Base-by-base conservation (phyloP, 2,329 filamentous ascomycete genomes). In the Ophiocordyceps australis region DNA sequence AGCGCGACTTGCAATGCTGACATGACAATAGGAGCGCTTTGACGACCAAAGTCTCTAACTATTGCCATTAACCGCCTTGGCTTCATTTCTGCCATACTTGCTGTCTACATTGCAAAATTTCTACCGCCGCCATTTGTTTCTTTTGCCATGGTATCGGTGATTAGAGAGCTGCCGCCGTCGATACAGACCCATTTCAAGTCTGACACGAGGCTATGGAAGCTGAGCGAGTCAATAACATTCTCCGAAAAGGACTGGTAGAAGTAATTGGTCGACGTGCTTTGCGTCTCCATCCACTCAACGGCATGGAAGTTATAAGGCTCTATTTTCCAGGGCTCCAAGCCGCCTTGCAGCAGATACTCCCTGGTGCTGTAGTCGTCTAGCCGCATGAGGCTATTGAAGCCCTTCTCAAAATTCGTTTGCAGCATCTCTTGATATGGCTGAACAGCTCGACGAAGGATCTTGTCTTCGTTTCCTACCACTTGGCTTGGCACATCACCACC, bases 61-160 rank as follows among this genome's bases (percentile, higher is more conserved):
- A n/a, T n/a, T n/a, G n/a, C n/a, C n/a, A n/a, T n/a, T n/a, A n/a
- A n/a, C n/a, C n/a, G n/a, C n/a, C n/a, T n/a, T n/a, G n/a, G n/a
- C n/a, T n/a, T n/a, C n/a, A n/a, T n/a, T n/a, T n/a, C n/a, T n/a
- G n/a, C n/a, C n/a, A n/a, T n/a, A n/a, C n/a, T n/a, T n/a, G n/a
- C n/a, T n/a, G n/a, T n/a, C n/a, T n/a, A n/a, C n/a, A n/a, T n/a
- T n/a, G n/a, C n/a, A n/a, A n/a, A n/a, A n/a, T n/a, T n/a, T n/a
- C n/a, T n/a, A n/a, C n/a, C n/a, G n/a, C n/a, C n/a, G n/a, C n/a
- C n/a, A n/a, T n/a, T n/a, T n/a, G n/a, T n/a, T n/a, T n/a, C n/a
- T n/a, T n/a, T n/a, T n/a, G n/a, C 72, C 40, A 65, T 69, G 2
- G 79, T 11, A 11, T 26, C 24, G 7, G 24, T 15, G 17, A 21